A percentile compares a stretch with the other conserved stretches of the same genome.
Conservation (phyloP, 1,284 basidiomycete genomes). For the Ceratobasidium sp. region DNA sequence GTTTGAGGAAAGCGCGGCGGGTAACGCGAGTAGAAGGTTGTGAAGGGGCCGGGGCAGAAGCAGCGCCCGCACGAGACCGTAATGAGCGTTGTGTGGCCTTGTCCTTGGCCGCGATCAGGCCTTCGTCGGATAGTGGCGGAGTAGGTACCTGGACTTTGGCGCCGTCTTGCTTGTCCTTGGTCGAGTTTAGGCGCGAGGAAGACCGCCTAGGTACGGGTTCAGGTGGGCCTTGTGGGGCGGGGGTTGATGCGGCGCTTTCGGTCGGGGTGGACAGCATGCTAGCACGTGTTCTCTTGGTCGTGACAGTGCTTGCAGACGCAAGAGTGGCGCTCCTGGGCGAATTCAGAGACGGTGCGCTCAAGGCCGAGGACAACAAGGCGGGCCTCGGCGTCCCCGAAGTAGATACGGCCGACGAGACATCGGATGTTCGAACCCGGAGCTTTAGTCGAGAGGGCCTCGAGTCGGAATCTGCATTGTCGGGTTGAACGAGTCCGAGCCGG, state of each 20-base stretch:
- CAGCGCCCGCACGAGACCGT: slow-evolving; percentile 9
- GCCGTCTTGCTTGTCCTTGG: slow-evolving; percentile 16
- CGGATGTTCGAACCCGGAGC: slow-evolving; percentile 11
- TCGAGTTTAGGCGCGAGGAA: slow-evolving; percentile 10
- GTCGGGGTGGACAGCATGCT: slow-evolving; percentile 10
- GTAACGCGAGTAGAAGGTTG: slow-evolving; percentile 17
- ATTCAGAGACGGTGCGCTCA: not conserved
- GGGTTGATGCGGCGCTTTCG: slow-evolving; percentile 22
- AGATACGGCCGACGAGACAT: not conserved
- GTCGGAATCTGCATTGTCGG: not conserved
- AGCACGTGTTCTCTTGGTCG: slow-evolving; percentile 8
- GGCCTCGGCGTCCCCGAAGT: not conserved
- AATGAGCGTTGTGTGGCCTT: not conserved
- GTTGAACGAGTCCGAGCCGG: slow-evolving; percentile 1
- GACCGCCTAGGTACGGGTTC: not conserved
- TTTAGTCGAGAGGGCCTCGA: slow-evolving; percentile 4
- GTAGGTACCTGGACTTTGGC: not conserved
- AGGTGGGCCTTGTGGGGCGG: slow-evolving; percentile 1
- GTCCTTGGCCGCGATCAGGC: not conserved
- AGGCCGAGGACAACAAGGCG: slow-evolving; percentile 4
- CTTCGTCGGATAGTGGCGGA: slow-evolving; percentile 30
- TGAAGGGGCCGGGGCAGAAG: not conserved
- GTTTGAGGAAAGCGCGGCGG: slow-evolving; percentile 33
- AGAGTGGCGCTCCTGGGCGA: not conserved
- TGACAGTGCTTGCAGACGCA: not conserved